Evolutionary conservation across 1,284 basidiomycete species (phyloP).

Genomic region (Kwoniella shivajii): DNA sequence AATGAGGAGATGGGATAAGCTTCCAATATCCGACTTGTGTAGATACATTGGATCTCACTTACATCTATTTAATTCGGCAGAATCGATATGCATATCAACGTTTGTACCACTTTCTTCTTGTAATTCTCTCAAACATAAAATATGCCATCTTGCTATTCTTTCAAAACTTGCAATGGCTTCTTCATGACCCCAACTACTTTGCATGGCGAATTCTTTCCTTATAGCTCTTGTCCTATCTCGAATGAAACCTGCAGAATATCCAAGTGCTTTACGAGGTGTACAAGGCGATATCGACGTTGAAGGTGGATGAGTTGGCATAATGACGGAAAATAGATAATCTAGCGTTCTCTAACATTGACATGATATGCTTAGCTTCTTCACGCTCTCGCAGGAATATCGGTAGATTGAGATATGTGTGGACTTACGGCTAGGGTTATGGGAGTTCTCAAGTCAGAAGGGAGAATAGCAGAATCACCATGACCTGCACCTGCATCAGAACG

Average conservation of each 20-base stretch:
- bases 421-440: conserved; percentile 76
- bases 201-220: conserved; percentile 92
- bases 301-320: conserved; percentile 64
- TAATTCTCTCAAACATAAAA: conserved; percentile 78
- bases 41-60: conserved; percentile 5
- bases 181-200: conserved; percentile 70
- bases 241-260: conserved; percentile 64
- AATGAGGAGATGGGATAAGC: background rate
- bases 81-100: conserved; percentile 51
- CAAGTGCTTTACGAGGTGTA: conserved; percentile 61
- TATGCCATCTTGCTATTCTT: conserved; percentile 91
- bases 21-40: too few species aligned
- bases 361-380: background rate
- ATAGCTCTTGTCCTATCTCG: conserved; percentile 90
- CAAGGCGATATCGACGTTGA: conserved; percentile 18
- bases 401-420: conserved; percentile 19
- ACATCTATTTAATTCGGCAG: conserved; percentile 47
- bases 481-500: conserved; percentile 74
- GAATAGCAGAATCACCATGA: conserved; percentile 58
- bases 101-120: conserved; percentile 54
- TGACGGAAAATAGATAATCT: conserved; percentile 85
- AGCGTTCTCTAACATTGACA: conserved; percentile 67
- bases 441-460: conserved; percentile 91
- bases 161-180: conserved; percentile 88
- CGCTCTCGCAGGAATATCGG: background rate